These are phyloP conservation scores for Daucus carota DNA, from an alignment of 129 eudicot genomes.

Conservation along the genomic window DNA sequence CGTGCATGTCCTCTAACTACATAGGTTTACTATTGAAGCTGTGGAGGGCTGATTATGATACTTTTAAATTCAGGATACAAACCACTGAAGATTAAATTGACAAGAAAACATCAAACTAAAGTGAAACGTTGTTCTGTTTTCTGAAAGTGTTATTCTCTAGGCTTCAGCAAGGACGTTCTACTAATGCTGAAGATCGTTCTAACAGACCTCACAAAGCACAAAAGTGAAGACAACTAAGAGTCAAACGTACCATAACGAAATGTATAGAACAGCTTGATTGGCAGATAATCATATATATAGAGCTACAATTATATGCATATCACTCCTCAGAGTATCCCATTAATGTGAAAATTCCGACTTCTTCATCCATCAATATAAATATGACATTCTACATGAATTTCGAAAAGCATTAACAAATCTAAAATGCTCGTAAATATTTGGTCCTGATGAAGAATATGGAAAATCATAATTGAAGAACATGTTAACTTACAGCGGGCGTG, in stretches of 20 bases:
- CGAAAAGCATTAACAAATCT: neutral
- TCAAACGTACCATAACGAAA: neutral
- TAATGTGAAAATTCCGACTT: neutral
- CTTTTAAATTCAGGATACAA: no score
- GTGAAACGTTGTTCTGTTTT: no score
- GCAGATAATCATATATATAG: neutral
- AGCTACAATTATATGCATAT: neutral
- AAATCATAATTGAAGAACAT: neutral
- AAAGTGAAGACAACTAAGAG: neutral
- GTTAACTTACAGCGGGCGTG: conserved; percentile 18
- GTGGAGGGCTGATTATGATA: no score
- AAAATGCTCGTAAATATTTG: neutral
- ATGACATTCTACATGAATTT: neutral
- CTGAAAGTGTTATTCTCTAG: neutral
- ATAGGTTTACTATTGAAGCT: no score
- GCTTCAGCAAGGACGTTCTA: neutral
- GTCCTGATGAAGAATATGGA: neutral
- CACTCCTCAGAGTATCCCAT: neutral
- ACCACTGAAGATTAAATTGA: neutral
- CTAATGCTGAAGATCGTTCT: no score
- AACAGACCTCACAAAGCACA: neutral
- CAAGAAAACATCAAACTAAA: neutral
- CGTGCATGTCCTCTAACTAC: neutral
- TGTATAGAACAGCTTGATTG: neutral
- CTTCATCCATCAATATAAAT: neutral